phyloP scores from a whole-genome alignment of 2,329 filamentous ascomycete genomes.

The Sordariomycetes sp. region DNA sequence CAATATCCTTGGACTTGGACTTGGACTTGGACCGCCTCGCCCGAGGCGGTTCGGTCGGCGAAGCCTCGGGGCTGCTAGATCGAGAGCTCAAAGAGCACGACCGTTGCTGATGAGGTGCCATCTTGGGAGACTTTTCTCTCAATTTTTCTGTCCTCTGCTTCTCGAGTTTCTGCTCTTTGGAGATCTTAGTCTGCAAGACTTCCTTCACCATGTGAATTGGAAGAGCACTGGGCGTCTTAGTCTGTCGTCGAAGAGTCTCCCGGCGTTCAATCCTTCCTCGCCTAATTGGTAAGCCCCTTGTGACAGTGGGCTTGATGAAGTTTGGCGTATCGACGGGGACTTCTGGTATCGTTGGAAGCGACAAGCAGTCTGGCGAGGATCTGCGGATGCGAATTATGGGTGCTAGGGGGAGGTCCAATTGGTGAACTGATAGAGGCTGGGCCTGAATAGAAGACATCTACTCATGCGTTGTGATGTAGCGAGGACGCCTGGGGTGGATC shows the following conservation, averaged over 20 bases:
- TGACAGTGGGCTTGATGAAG: neutral
- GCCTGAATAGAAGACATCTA: neutral
- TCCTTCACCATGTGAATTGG: slow-evolving; percentile 1
- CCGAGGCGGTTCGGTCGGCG: neutral
- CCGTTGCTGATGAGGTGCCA: neutral
- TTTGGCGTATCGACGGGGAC: neutral
- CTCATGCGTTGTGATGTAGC: neutral
- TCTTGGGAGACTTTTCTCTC: neutral
- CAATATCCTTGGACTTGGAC: slow-evolving; percentile 37
- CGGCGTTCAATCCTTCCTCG: neutral
- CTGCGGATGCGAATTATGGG: neutral
- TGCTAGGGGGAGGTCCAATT: neutral
- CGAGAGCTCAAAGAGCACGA: slow-evolving; percentile 1
- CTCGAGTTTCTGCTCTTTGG: neutral
- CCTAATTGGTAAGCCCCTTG: too few species aligned
- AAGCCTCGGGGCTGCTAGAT: slow-evolving; percentile 2
- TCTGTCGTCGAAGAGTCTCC: neutral
- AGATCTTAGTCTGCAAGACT: neutral
- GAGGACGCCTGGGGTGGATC: neutral
- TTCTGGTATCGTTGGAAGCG: neutral
- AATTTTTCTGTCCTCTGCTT: neutral
- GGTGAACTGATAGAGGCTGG: neutral
- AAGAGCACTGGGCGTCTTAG: neutral
- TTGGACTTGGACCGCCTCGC: slow-evolving; percentile 25
- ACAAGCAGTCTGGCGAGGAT: neutral